Base-by-base conservation (phyloP, 1,139 yeast species). In the Candida pseudoviswanathii region DNA sequence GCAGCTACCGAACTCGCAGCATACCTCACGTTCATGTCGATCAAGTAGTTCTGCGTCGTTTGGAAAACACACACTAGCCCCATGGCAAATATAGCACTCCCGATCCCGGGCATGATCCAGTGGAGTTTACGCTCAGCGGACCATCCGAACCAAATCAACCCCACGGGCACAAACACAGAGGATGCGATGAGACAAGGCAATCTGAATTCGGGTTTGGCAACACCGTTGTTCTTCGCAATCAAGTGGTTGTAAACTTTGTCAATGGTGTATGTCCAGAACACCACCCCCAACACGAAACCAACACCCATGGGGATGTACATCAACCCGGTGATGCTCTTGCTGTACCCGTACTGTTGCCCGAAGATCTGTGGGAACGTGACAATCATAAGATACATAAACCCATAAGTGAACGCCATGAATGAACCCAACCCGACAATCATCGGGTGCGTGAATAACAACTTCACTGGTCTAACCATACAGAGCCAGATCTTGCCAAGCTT, bases 1-100 rank as follows among this genome's bases (percentile, higher is more conserved):
- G 80, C 79, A 1, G 79, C 78, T 5, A 74, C 76, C 6, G 77
- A 70, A 34, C 75, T 70, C 3, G 80, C 79, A 0, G 79, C 77
- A 50, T 66, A 73, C 44, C 73, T 58, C 5, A 73, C 71, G 54
- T 73, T 73, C 78, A 73, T 74, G 51, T 75, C 79, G 47, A 75
- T 75, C 57, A 75, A 66, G 53, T 74, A 75, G 47, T 71, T 71
- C 54, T 74, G 80, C 33, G 69, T 65, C 2, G 77, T 61, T 55
- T 73, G 78, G 60, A 75, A 75, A 4, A 75, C 78, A 55, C 78
- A 73, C 11, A 73, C 73, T 40, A 75, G 64, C 1, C 77, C 76
- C 60, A 73, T 72, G 2, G 77, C 77, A 66, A 73, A 75, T 7
- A 75, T 66, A 1, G 66, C 77, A 9, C 74, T 65, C 5, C 80